Base-by-base conservation (phyloP, 768 basidiomycete species). In the Filobasidium wieringae region DNA sequence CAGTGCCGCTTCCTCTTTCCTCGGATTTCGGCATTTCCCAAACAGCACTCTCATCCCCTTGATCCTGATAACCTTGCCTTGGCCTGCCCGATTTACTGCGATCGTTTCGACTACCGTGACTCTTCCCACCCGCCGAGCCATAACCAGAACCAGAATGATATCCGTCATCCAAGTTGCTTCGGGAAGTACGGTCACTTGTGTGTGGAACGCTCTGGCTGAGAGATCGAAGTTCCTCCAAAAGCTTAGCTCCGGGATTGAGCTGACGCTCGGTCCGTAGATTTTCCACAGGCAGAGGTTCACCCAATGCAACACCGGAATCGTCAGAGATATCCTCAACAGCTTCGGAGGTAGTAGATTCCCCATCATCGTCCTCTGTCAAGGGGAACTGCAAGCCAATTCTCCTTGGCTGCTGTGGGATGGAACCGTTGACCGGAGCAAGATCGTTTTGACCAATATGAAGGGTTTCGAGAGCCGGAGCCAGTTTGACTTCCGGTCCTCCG, bases 11-110 rank as follows among this genome's bases (percentile, higher is more conserved):
- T 6, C 27, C 12, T 29, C 54, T 45, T 19, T 55, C 40, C 30
- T 55, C 39, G 14, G 27, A 37, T 7, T 41, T 14, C 39, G 55
- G 55, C 55, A 57, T 57, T 19, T 49, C 55, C 55, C 55, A 57
- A 57, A 57, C 55, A 22, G 30, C 47, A 24, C 34, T 39, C 40
- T 57, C 55, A n/a, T 45, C 54, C 55, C 29, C 22, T 27, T 17
- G 22, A 19, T 47, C 43, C 14, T 12, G 22, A 19, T 14, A 2
- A 22, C 43, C 15, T 47, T 27, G 7, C 29, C 15, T 14, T 14
- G 14, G 22, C 4, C 3, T 47, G 19, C 22, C 14, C n/a, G 14
- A 14, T 17, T 22, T 14, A 14, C 43, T 4, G 14, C 24, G 17
- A 47, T 47, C 43, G 19, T 47, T 27, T 27, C 43, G 22, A 14